These are phyloP conservation scores for Colletotrichum lindemuthianum DNA, from an alignment of 2,329 filamentous ascomycete genomes.

Conservation along the genomic window DNA sequence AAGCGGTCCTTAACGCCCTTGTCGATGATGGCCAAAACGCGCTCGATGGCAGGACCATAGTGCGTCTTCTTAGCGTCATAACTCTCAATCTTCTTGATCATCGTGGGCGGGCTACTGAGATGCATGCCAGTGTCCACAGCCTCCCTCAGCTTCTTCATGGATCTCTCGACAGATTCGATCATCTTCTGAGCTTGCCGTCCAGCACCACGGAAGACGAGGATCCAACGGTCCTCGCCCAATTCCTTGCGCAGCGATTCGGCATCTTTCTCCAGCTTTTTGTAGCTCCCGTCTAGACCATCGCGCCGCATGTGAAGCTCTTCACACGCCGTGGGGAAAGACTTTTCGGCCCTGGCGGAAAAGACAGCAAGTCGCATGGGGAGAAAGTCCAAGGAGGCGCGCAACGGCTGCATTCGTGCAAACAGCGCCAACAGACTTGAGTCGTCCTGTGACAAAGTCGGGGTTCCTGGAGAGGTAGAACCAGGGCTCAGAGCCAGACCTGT, in stretches of 20 bases:
- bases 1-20: slow-evolving; percentile 95
- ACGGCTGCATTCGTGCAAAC: slow-evolving; percentile 94
- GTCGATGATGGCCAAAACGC: slow-evolving; percentile 91
- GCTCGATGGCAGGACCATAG: slow-evolving; percentile 92
- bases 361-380: slow-evolving; percentile 92
- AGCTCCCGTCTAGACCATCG: slow-evolving; percentile 80
- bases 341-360: slow-evolving; percentile 81
- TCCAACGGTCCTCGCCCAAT: slow-evolving; percentile 94
- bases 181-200: slow-evolving; percentile 94
- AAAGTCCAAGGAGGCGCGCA: slow-evolving; percentile 93
- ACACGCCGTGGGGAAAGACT: slow-evolving; percentile 88
- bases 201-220: slow-evolving; percentile 93
- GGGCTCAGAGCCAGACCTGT: slow-evolving; percentile 72
- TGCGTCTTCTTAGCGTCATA: slow-evolving; percentile 96
- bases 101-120: slow-evolving; percentile 73
- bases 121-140: slow-evolving; percentile 80
- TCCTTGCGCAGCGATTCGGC: slow-evolving; percentile 90
- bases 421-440: slow-evolving; percentile 89
- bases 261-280: slow-evolving; percentile 88
- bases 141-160: slow-evolving; percentile 83
- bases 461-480: slow-evolving; percentile 61
- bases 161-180: slow-evolving; percentile 93
- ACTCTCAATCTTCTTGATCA: slow-evolving; percentile 87
- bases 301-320: slow-evolving; percentile 85
- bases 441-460: slow-evolving; percentile 73